Base-by-base conservation (phyloP, 345 rosid species). In the Brassica napus region DNA sequence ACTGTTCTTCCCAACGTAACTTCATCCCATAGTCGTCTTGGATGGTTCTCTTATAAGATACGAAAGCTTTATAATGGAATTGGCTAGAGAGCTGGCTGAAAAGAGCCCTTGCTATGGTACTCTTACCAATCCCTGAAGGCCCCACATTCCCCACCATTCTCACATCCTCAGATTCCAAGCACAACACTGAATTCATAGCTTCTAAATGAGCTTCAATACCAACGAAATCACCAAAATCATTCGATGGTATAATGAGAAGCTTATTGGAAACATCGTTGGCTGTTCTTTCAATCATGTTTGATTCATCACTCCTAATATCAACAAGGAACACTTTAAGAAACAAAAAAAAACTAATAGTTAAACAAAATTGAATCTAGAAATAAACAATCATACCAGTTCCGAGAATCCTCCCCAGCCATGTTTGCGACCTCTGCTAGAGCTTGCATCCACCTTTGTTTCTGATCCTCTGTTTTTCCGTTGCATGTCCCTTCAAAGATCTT, bases 1-100 rank as follows among this genome's bases (percentile, higher is more conserved):
- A 75, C 65, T 71, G 35, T 70, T 75, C 7, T 79, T 68, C 15
- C 86, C 83, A 76, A 74, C 80, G 4, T 52, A 44, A 24, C 59
- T 47, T 10, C 82, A 79, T 2, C 80, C 70, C 23, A 65, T 15
- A 59, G 61, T 73, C 65, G 30, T 83, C 57, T 3, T 2, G 6
- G 35, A 0, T 57, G 16, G 28, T 61, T 60, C 69, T 47, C 6
- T 69, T 62, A 32, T 21, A 76, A 14, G 42, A 0, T 1, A 44
- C 12, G 2, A 57, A 75, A 57, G 44, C 60, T 47, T 47, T 47
- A 47, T 14, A 47, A 47, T 58, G 62, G 62, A 58, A 58, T 8
- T 1, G 62, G 30, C 62, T 1, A 0, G 62, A 58, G n/a, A 58
- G 30, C 5, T 58, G 14, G 6, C 31, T 54, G 59, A 15, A 54